Evolutionary conservation across 106 monocot genomes (phyloP).

Genomic region (Xerophyta viscosa): DNA sequence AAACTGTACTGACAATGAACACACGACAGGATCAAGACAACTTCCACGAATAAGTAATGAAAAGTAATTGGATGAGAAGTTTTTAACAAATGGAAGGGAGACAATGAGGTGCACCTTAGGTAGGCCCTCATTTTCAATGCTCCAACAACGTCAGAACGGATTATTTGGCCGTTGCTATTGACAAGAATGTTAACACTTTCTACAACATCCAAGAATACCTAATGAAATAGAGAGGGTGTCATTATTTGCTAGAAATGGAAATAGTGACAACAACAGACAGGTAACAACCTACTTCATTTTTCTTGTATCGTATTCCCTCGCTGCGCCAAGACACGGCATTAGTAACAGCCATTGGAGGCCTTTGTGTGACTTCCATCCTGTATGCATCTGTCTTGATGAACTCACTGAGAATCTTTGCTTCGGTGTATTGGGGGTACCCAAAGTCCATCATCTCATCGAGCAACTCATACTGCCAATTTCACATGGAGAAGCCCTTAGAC

Average conservation of each 20-base stretch:
- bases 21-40: too few relatives aligned
- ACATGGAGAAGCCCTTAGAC: too few relatives aligned
- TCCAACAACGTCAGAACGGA: constrained; percentile 97
- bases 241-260: not conserved
- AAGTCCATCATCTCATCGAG: constrained; percentile 99
- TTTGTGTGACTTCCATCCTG: constrained; percentile 89
- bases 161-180: constrained; percentile 97
- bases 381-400: constrained; percentile 98
- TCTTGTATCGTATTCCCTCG: constrained; percentile 93
- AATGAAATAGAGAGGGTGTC: constrained; percentile 1
- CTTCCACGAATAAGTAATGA: too few relatives aligned
- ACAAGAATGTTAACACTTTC: constrained; percentile 99
- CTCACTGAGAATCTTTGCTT: constrained; percentile 93
- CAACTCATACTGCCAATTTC: constrained; percentile 64
- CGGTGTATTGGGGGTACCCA: constrained; percentile 92
- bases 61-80: not conserved
- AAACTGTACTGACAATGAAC: too few relatives aligned
- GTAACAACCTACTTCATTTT: constrained; percentile 77
- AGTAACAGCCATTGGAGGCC: constrained; percentile 97
- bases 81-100: not conserved
- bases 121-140: constrained; percentile 99
- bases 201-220: constrained; percentile 99
- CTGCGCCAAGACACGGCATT: constrained; percentile 99
- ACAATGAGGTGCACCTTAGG: constrained; percentile 48
- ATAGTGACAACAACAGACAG: not conserved